Percentiles rank a stretch among this genome's conserved stretches.
These are phyloP conservation scores for Sporormia fimetaria DNA, from an alignment of 495 filamentous ascomycete genomes.

Conservation along the genomic window DNA sequence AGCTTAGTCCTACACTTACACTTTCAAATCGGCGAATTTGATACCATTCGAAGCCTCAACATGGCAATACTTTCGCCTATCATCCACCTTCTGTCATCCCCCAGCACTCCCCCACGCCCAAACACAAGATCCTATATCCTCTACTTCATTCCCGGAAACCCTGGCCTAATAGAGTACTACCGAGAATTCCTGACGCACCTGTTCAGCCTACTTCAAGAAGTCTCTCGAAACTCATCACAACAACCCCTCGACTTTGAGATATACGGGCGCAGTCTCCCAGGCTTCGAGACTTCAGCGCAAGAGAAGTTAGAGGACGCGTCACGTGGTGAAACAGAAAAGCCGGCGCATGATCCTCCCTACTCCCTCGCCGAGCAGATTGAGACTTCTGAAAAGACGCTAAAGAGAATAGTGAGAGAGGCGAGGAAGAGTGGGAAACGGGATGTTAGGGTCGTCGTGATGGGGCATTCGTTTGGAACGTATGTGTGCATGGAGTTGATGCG, in stretches of 20 bases:
- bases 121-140: constrained; percentile 28
- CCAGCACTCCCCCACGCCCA: not conserved
- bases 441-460: constrained; percentile 55
- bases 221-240: constrained; percentile 10
- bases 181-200: constrained; percentile 52
- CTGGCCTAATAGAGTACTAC: constrained; percentile 77
- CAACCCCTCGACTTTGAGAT: constrained; percentile 39
- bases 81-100: not conserved
- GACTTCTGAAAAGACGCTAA: constrained; percentile 34
- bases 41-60: no score
- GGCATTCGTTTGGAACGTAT: constrained; percentile 32
- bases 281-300: constrained; percentile 46
- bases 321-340: not conserved
- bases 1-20: no score
- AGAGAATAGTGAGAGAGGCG: constrained; percentile 2
- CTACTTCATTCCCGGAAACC: constrained; percentile 77
- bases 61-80: no score
- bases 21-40: no score
- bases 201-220: constrained; percentile 24
- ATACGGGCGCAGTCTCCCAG: constrained; percentile 59
- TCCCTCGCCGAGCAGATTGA: constrained; percentile 54
- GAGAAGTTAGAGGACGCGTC: constrained; percentile 29
- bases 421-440: constrained; percentile 2
- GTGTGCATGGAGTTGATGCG: constrained; percentile 27
- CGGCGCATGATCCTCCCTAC: constrained; percentile 4